These are phyloP conservation scores for Diplodia sapinea DNA, from an alignment of 2,329 filamentous ascomycete genomes.

Conservation along the genomic window DNA sequence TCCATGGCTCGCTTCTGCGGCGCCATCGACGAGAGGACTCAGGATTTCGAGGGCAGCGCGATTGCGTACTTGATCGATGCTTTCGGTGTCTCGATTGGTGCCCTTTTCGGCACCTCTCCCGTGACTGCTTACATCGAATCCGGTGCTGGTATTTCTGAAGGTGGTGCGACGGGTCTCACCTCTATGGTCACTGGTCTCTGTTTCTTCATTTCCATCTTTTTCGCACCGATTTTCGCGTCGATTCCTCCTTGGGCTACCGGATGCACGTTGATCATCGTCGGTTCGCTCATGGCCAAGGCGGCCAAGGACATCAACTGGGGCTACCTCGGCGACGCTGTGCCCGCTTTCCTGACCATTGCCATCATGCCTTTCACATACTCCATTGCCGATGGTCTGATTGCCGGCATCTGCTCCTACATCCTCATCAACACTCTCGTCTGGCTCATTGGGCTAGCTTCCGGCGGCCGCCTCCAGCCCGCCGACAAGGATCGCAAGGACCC, in stretches of 20 bases:
- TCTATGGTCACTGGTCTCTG: constrained; percentile 78
- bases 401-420: constrained; percentile 77
- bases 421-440: constrained; percentile 75
- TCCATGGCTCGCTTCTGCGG: constrained; percentile 87
- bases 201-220: constrained; percentile 88
- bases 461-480: constrained; percentile 73
- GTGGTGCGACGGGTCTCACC: constrained; percentile 83
- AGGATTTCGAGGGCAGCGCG: constrained; percentile 86
- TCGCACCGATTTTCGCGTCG: constrained; percentile 87
- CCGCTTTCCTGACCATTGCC: constrained; percentile 81
- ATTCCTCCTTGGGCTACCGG: constrained; percentile 91
- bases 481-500: constrained; percentile 78
- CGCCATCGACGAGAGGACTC: constrained; percentile 78
- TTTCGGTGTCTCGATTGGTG: constrained; percentile 78
- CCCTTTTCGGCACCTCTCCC: constrained; percentile 76
- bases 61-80: constrained; percentile 85
- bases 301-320: constrained; percentile 87
- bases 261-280: constrained; percentile 84
- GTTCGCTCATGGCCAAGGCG: constrained; percentile 82
- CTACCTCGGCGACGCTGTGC: constrained; percentile 82
- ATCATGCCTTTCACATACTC: constrained; percentile 91
- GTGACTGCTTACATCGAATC: constrained; percentile 89
- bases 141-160: constrained; percentile 88
- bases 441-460: constrained; percentile 68
- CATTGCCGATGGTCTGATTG: constrained; percentile 85